Evolutionary conservation across 164 flowering plant genomes (phyloP), one percentile per base, ranked within the genome.

Genomic region (Protea cynaroides): DNA sequence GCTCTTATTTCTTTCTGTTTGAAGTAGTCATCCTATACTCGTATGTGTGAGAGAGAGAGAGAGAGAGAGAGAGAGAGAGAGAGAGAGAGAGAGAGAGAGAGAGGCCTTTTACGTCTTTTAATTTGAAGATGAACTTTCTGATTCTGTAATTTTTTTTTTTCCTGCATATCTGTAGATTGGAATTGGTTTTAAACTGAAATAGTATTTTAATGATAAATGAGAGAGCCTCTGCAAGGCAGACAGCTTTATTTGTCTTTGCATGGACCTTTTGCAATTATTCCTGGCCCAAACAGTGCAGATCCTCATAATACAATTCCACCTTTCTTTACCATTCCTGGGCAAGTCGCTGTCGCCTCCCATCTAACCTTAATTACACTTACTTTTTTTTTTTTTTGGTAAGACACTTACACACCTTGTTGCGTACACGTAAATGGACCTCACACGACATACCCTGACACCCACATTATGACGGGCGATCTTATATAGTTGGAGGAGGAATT

Each of bases 161-260:
- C 8, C 10, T 44, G 49, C 8, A 15, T 44, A n/a, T 8, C 49
- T 44, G 49, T 11, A 12, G 12, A 44, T 8, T n/a, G n/a, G n/a
- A n/a, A 11, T 8, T 61, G 46, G 19, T 4, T 10, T 14, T 52
- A 10, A 61, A 36, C 74, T 63, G 55, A 63, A 70, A 59, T 62
- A 40, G 71, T 34, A 74, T 64, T 63, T 74, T 64, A 67, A 74
- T 74, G 77, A 63, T 66, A 43, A 13, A 47, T 63, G 38, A 54
- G 15, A 23, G 61, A 44, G 12, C 11, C 23, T 24, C 66, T 71
- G 68, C 64, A 36, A 25, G 25, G 56, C 58, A 58, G 71, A 52
- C 43, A 68, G 65, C 75, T 73, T 70, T 74, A 54, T 71, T 66
- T 57, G 67, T 76, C 76, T 75, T 69, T 74, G 76, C 75, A 67